Conservation (phyloP, 202 grass and related monocot species). For the Panicum hallii region DNA sequence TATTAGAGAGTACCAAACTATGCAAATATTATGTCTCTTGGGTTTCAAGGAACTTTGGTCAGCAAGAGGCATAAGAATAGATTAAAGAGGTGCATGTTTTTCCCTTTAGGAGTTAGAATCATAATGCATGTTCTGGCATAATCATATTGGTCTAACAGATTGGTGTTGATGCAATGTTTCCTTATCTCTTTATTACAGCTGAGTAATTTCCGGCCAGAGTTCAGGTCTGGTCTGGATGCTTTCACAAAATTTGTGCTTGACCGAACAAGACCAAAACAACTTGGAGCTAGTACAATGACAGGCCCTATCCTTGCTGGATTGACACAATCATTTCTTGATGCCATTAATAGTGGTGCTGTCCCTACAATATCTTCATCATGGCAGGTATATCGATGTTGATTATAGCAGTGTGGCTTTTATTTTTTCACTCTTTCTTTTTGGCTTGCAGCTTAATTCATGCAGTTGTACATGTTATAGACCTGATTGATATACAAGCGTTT, state of each 20-base stretch:
- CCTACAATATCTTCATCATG: constrained; percentile 96
- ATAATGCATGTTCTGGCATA: background rate
- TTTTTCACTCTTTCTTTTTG: background rate
- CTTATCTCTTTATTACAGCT: constrained; percentile 55
- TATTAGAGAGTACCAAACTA: constrained; percentile 3
- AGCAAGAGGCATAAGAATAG: constrained; percentile 1
- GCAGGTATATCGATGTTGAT: constrained; percentile 63
- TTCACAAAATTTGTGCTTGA: constrained; percentile 95
- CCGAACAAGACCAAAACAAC: constrained; percentile 91
- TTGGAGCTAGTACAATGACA: constrained; percentile 94
- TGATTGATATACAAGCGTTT: background rate
- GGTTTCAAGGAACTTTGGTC: constrained; percentile 22
- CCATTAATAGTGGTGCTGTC: constrained; percentile 91
- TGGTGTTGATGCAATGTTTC: constrained; percentile 24
- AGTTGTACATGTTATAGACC: background rate
- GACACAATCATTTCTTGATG: constrained; percentile 96
- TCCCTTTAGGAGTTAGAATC: constrained; percentile 14
- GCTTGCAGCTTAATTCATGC: constrained; percentile 13
- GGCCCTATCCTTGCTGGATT: constrained; percentile 91
- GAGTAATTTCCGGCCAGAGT: constrained; percentile 81
- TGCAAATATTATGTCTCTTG: background rate
- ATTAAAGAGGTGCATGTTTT: constrained; percentile 8
- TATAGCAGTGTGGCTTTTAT: background rate
- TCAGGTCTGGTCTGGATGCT: constrained; percentile 84
- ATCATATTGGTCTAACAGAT: background rate